phyloP scores from a whole-genome alignment of 2,329 filamentous ascomycete species.

The Juglanconis oblonga region DNA sequence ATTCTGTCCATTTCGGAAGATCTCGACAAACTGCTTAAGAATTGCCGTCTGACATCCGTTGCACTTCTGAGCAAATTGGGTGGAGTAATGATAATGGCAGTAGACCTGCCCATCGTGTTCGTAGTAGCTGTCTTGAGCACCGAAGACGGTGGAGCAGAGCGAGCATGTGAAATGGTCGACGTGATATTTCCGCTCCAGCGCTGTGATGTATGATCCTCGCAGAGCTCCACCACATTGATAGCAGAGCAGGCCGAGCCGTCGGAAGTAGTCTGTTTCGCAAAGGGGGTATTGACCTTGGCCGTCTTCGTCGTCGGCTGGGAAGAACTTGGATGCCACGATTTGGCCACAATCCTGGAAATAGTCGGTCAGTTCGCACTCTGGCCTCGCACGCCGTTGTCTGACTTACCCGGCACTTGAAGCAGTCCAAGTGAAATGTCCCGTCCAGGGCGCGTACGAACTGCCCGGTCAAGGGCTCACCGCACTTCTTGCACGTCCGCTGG shows the following conservation, averaged over 20 bases:
- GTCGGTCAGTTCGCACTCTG: constrained; percentile 19
- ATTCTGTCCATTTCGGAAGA: constrained; percentile 95
- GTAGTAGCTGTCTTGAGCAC: constrained; percentile 97
- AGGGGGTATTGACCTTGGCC: constrained; percentile 86
- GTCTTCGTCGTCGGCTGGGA: constrained; percentile 89
- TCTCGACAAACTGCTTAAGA: constrained; percentile 98
- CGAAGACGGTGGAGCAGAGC: constrained; percentile 95
- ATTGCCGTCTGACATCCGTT: constrained; percentile 97
- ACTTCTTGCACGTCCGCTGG: constrained; percentile 77
- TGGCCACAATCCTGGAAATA: constrained; percentile 80
- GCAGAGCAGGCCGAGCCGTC: constrained; percentile 85
- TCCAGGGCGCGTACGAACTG: constrained; percentile 94
- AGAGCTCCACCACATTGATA: constrained; percentile 89
- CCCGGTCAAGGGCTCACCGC: constrained; percentile 80
- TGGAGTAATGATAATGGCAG: constrained; percentile 98
- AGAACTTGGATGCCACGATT: constrained; percentile 98
- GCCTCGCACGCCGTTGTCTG: not conserved
- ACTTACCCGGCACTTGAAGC: constrained; percentile 93
- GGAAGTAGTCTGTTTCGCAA: constrained; percentile 97
- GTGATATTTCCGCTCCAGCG: constrained; percentile 95
- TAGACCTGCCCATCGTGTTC: constrained; percentile 96
- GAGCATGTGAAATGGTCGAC: constrained; percentile 99
- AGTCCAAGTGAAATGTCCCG: constrained; percentile 94
- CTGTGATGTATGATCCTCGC: constrained; percentile 96
- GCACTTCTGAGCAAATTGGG: constrained; percentile 91